phyloP scores from a whole-genome alignment of 2,329 filamentous ascomycete species.

The Thielaviopsis cerberus region DNA sequence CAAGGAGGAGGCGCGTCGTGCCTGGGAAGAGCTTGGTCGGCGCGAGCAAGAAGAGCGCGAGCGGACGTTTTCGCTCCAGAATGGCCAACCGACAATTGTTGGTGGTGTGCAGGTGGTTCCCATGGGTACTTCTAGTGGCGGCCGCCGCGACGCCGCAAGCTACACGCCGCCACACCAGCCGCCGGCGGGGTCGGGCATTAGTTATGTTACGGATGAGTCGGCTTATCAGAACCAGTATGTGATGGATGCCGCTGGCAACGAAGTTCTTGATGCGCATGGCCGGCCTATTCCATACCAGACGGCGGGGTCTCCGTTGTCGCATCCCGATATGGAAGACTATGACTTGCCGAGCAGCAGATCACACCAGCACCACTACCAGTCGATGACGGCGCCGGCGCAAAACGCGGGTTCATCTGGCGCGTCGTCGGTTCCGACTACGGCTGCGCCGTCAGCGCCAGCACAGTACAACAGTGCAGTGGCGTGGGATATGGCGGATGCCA shows the following conservation, averaged over 20 bases:
- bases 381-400: background rate
- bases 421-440: background rate
- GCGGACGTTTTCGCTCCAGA: slow-evolving; percentile 64
- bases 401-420: slow-evolving; percentile 10
- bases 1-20: slow-evolving; percentile 83
- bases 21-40: slow-evolving; percentile 91
- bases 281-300: slow-evolving; percentile 12
- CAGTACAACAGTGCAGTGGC: slow-evolving; percentile 23
- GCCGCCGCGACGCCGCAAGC: slow-evolving; percentile 31
- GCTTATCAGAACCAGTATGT: slow-evolving; percentile 13
- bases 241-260: slow-evolving; percentile 16
- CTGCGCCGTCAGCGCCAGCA: background rate
- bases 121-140: slow-evolving; percentile 45
- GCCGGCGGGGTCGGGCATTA: slow-evolving; percentile 13
- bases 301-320: slow-evolving; percentile 3
- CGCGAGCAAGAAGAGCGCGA: slow-evolving; percentile 87
- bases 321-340: slow-evolving; percentile 11
- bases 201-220: slow-evolving; percentile 10
- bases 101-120: slow-evolving; percentile 91
- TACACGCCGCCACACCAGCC: slow-evolving; percentile 9
- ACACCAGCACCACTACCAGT: slow-evolving; percentile 17
- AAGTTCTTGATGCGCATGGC: slow-evolving; percentile 15
- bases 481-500: slow-evolving; percentile 53
- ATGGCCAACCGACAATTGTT: slow-evolving; percentile 73
- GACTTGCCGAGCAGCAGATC: slow-evolving; percentile 23